Conservation (phyloP, 345 rosid species). For the Microthlaspi erraticum region DNA sequence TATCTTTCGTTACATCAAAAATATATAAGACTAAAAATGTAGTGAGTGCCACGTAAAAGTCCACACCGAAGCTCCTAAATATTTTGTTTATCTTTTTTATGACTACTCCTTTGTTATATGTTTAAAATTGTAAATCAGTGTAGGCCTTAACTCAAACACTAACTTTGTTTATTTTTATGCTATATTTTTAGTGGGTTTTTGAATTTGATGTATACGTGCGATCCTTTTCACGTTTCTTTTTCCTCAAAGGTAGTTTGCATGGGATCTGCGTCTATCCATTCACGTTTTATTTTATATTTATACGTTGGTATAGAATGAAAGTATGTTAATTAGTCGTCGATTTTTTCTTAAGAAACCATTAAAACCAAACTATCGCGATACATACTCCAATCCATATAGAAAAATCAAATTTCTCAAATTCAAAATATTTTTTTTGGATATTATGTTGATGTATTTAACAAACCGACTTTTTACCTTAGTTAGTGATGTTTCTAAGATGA, state of each 20-base stretch:
- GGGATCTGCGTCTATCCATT: slow-evolving; percentile 37
- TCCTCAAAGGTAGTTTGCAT: slow-evolving; percentile 41
- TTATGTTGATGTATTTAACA: not conserved
- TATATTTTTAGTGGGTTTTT: slow-evolving; percentile 12
- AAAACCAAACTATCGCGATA: not conserved
- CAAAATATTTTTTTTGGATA: not conserved
- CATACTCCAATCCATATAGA: not conserved
- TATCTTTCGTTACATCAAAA: slow-evolving; percentile 18
- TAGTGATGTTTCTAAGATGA: not conserved
- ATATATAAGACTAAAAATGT: not conserved
- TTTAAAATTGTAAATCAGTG: not conserved
- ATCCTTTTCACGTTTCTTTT: slow-evolving; percentile 42
- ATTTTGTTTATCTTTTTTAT: not conserved
- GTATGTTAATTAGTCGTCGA: not conserved
- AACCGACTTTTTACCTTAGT: not conserved
- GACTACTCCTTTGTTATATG: slow-evolving; percentile 1
- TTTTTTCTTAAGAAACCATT: not conserved
- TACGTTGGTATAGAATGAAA: not conserved
- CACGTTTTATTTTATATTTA: not conserved
- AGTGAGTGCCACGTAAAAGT: slow-evolving; percentile 21
- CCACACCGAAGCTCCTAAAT: not conserved
- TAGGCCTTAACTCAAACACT: not conserved
- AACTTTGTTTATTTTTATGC: not conserved
- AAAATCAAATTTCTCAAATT: not conserved
- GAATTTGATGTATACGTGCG: slow-evolving; percentile 33